Base-by-base conservation (phyloP, 2,329 filamentous ascomycete species). In the Lasiodiplodia gonubiensis region DNA sequence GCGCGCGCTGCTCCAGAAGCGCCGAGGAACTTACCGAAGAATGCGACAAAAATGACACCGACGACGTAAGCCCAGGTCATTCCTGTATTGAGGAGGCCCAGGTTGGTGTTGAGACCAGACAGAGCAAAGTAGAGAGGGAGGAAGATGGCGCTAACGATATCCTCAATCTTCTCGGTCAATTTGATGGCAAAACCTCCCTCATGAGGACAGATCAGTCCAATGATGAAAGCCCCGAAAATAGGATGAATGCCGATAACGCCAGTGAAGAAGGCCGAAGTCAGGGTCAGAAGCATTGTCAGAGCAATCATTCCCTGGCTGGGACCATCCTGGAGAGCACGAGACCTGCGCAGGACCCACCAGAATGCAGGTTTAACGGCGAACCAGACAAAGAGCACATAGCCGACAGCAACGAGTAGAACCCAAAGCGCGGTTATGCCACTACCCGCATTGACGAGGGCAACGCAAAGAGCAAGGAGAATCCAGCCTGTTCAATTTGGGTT, bases 91-190 rank as follows among this genome's bases (percentile, higher is more conserved):
- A 98, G 84, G 8, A 97, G 84, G 23, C 94, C 94, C 42, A 98
- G 82, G 73, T 98, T 89, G 10, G 94, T 98, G 76, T 89, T 94
- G 8, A 98, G 83, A 3, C 94, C 94, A 1, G 94, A 97, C 1
- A 97, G 86, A 0, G 94, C 93, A 80, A 98, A 98, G 77, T 97
- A 98, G 1, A 98, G 86, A 0, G 94, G 94, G 11, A 97, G 79
- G 72, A 98, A 93, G 1, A 98, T 81, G 1, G 91, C 90, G 0
- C 89, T 88, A 35, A 97, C 90, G 12, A 97, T 82, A 84, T 98
- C 94, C 77, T 98, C 94, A 68, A 98, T 90, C 83, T 97, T 97
- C 75, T 97, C 93, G 0, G 93, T 95, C 49, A 97, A 83, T 71
- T 94, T 94, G 79, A 97, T 95, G 25, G 92, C 91, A 74, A 97